Percentiles rank a stretch among this genome's conserved stretches.
Conservation (phyloP, 345 rosid genomes). For the Eucalyptus lansdowneana region DNA sequence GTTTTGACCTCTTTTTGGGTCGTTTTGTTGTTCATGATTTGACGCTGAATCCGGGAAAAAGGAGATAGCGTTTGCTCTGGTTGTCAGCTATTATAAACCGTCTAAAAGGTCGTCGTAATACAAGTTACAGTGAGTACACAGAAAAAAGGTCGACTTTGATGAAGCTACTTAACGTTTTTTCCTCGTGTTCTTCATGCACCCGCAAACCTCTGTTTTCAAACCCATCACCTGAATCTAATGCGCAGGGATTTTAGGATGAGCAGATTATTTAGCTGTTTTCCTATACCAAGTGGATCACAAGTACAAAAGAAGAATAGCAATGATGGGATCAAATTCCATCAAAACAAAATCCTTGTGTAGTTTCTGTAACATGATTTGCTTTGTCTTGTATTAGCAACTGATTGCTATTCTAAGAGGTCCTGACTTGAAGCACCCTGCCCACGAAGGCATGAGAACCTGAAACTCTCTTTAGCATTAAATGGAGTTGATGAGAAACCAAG, state of each 20-base stretch:
- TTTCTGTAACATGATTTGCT: background rate
- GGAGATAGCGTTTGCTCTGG: background rate
- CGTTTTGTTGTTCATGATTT: background rate
- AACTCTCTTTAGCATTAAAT: background rate
- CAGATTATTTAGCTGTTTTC: background rate
- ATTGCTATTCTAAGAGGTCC: background rate
- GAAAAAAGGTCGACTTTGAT: background rate
- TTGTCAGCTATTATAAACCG: background rate
- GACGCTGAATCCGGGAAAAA: background rate
- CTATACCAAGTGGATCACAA: background rate
- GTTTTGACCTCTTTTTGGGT: background rate
- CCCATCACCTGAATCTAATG: background rate
- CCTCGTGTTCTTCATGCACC: background rate
- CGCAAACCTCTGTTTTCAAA: background rate
- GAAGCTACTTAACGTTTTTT: background rate
- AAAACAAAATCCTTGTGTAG: background rate
- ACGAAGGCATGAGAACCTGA: background rate
- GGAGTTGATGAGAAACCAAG: background rate
- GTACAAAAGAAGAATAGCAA: background rate
- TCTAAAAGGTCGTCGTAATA: background rate
- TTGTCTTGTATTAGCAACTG: background rate
- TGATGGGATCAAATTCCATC: background rate
- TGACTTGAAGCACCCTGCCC: background rate
- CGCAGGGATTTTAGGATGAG: background rate
- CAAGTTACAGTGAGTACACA: background rate